Percentiles rank a stretch among this genome's conserved stretches.
phyloP scores from a whole-genome alignment of 2,329 filamentous ascomycete species.

The Phialophora macrospora region DNA sequence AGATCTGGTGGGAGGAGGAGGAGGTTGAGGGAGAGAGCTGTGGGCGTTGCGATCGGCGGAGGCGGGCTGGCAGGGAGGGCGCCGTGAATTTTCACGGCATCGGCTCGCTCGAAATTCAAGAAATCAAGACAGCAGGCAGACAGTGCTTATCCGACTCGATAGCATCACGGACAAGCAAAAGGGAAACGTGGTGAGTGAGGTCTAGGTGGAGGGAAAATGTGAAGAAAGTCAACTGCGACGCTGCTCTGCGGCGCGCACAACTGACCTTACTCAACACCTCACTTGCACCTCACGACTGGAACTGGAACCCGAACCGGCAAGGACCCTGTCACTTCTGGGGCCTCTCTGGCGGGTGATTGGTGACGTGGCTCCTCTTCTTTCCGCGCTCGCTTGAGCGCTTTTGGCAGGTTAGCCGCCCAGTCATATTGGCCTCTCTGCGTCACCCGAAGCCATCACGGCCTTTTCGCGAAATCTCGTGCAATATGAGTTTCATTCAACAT shows the following conservation, averaged over 20 bases:
- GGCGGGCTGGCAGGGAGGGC: constrained; percentile 13
- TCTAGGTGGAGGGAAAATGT: constrained; percentile 12
- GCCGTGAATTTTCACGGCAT: constrained; percentile 14
- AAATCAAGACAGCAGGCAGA: constrained; percentile 2
- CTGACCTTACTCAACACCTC: constrained; percentile 6
- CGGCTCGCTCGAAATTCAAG: background rate
- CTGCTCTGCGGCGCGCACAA: constrained; percentile 1
- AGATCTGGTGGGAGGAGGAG: constrained; percentile 4
- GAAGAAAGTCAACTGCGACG: background rate
- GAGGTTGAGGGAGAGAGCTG: constrained; percentile 23
- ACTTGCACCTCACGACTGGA: background rate
- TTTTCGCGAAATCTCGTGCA: constrained; percentile 1
- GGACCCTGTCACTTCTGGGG: background rate
- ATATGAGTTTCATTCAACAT: constrained; percentile 2
- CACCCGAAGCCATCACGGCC: background rate
- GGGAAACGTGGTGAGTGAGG: background rate
- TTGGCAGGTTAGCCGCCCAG: background rate
- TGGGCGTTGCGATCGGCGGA: constrained; percentile 22
- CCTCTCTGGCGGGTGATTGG: background rate
- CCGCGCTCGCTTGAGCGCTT: background rate
- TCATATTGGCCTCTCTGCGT: background rate
- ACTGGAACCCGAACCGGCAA: background rate
- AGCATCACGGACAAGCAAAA: constrained; percentile 15
- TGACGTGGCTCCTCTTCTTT: background rate
- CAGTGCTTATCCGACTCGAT: background rate